These are phyloP conservation scores for Exobasidium rhododendri DNA, from an alignment of 1,284 basidiomycete species.

Conservation along the genomic window DNA sequence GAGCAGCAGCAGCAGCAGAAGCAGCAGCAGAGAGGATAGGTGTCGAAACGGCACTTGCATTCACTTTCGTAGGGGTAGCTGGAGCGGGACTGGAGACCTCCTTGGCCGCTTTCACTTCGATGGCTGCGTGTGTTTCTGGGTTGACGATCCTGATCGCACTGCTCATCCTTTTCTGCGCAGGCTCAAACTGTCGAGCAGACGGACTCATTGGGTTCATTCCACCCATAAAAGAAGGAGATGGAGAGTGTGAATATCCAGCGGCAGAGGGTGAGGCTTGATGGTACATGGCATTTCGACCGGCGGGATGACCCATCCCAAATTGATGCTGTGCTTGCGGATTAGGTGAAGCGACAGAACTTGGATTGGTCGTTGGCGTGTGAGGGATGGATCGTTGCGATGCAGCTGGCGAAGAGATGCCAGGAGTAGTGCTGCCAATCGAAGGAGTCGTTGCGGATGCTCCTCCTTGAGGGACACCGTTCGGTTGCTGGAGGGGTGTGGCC, in stretches of 20 bases:
- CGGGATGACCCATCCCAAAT: conserved; percentile 27
- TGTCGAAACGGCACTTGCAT: not conserved
- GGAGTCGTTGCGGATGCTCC: conserved; percentile 23
- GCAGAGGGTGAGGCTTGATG: conserved; percentile 20
- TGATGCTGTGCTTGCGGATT: conserved; percentile 23
- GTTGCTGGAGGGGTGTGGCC: not conserved
- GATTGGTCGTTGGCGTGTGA: conserved; percentile 28
- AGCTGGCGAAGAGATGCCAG: conserved; percentile 32
- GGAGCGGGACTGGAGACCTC: conserved; percentile 22
- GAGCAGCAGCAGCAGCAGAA: not conserved
- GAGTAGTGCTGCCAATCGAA: conserved; percentile 20
- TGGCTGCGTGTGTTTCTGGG: conserved; percentile 50
- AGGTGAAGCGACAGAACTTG: conserved; percentile 35
- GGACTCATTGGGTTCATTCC: conserved; percentile 49
- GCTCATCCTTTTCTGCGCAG: conserved; percentile 46
- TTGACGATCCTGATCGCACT: conserved; percentile 54
- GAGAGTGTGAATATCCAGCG: conserved; percentile 34
- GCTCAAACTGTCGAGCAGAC: conserved; percentile 51
- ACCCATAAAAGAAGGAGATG: conserved; percentile 40
- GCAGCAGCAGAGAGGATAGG: no score
- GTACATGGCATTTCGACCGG: conserved; percentile 17
- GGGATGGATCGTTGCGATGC: conserved; percentile 15
- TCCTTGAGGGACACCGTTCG: conserved; percentile 17
- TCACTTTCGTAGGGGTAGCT: not conserved
- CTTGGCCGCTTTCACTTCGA: conserved; percentile 42